These are phyloP conservation scores for Fistulifera pelliculosa DNA, from an alignment of 108 stramenopile species.

Conservation along the genomic window DNA sequence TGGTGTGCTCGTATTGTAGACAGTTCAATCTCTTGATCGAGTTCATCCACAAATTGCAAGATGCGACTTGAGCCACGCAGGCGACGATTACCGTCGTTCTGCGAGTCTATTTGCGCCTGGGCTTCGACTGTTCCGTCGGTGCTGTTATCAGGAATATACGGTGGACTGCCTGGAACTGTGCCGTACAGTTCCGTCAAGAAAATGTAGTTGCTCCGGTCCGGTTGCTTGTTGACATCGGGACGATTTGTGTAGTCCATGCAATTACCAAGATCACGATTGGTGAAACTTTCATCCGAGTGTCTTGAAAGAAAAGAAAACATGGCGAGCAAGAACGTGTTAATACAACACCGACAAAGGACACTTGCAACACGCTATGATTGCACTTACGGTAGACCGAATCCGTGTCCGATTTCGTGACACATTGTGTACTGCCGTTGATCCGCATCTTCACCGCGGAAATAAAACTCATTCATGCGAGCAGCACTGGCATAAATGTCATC, in stretches of 20 bases:
- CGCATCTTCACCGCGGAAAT: slow-evolving; percentile 9
- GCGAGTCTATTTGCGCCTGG: neutral
- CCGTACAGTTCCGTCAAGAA: slow-evolving; percentile 64
- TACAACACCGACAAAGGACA: no score
- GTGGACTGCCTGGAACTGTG: slow-evolving; percentile 17
- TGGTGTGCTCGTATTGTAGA: neutral
- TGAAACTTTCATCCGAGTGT: slow-evolving; percentile 16
- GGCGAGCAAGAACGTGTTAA: no score
- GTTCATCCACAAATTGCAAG: neutral
- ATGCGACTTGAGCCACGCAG: neutral
- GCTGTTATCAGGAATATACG: neutral
- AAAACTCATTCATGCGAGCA: slow-evolving; percentile 37
- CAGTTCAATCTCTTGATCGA: neutral
- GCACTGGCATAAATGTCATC: slow-evolving; percentile 19
- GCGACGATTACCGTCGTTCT: neutral
- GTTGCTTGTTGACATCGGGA: slow-evolving; percentile 49
- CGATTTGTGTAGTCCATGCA: slow-evolving; percentile 26
- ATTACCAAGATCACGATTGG: slow-evolving; percentile 9
- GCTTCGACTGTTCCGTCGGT: neutral
- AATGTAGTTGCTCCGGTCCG: slow-evolving; percentile 52
- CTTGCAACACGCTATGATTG: slow-evolving; percentile 17
- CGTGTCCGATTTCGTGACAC: slow-evolving; percentile 52
- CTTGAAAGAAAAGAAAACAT: neutral
- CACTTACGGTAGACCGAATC: slow-evolving; percentile 15
- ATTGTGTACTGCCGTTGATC: slow-evolving; percentile 24